These are phyloP conservation scores for Alliaria petiolata DNA, from an alignment of 345 rosid genomes.

Conservation along the genomic window DNA sequence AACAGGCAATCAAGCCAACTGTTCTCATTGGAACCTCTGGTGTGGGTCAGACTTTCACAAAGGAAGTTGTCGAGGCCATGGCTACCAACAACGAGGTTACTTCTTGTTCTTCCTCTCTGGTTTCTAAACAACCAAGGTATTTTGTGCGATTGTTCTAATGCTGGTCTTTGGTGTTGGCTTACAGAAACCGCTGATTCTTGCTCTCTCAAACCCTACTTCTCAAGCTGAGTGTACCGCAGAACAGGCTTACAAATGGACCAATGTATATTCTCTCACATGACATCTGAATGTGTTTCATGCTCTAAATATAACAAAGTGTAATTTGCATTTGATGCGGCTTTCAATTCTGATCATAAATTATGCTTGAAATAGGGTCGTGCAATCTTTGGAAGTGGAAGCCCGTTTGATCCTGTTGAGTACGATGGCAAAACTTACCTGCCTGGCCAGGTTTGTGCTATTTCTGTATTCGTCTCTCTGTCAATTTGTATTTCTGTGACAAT, in stretches of 20 bases:
- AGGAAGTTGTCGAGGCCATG: conserved; percentile 89
- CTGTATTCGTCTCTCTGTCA: background rate
- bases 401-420: conserved; percentile 77
- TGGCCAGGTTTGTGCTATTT: conserved; percentile 67
- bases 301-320: background rate
- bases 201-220: conserved; percentile 95
- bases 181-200: conserved; percentile 89
- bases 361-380: conserved; percentile 71
- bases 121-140: background rate
- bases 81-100: conserved; percentile 76
- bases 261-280: conserved; percentile 39
- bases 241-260: conserved; percentile 93
- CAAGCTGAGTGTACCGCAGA: conserved; percentile 98
- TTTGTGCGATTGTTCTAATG: background rate
- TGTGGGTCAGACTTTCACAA: conserved; percentile 84
- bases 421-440: conserved; percentile 66
- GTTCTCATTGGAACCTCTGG: conserved; percentile 95
- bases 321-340: background rate
- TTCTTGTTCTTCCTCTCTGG: background rate
- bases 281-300: background rate
- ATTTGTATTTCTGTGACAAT: background rate
- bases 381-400: conserved; percentile 98
- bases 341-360: conserved; percentile 11
- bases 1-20: conserved; percentile 87
- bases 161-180: conserved; percentile 13